Conservation (phyloP, 73 alveolate genomes). For the Tetrahymena elliotti region DNA sequence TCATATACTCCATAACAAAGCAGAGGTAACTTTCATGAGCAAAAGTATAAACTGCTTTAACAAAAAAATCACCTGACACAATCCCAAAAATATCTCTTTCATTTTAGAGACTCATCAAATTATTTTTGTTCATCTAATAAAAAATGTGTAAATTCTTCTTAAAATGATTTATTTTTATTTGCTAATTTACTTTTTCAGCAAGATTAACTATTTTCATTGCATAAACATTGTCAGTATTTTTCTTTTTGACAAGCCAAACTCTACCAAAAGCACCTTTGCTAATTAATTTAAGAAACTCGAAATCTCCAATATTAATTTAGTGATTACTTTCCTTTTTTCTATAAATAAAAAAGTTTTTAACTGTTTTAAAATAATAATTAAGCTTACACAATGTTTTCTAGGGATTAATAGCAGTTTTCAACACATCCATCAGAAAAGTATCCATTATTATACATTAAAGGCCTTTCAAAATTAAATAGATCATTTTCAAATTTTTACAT, state of each 20-base stretch:
- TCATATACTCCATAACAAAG: constrained; percentile 73
- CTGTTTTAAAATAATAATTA: not conserved
- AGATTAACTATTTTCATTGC: constrained; percentile 86
- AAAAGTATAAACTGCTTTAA: constrained; percentile 70
- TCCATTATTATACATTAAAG: not conserved
- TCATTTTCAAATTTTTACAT: not conserved
- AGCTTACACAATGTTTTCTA: not conserved
- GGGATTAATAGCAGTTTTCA: not conserved
- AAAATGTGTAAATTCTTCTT: not conserved
- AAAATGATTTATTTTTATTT: not conserved
- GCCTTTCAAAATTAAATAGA: not conserved
- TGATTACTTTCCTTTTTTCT: not conserved
- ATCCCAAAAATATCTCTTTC: constrained; percentile 55
- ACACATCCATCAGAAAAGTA: not conserved
- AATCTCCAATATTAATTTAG: constrained; percentile 38
- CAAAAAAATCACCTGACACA: constrained; percentile 53
- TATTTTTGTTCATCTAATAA: constrained; percentile 30
- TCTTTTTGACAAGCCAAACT: constrained; percentile 75
- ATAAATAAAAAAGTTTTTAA: not conserved
- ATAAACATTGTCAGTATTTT: constrained; percentile 69
- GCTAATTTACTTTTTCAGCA: constrained; percentile 41
- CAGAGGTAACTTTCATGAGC: constrained; percentile 59
- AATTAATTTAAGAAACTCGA: constrained; percentile 52
- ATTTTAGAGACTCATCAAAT: constrained; percentile 48
- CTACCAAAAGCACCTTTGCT: constrained; percentile 85